A percentile compares a stretch with the other conserved stretches of the same genome.
Conservation (phyloP, 1,284 basidiomycete species). For the Puccinia polysora region DNA sequence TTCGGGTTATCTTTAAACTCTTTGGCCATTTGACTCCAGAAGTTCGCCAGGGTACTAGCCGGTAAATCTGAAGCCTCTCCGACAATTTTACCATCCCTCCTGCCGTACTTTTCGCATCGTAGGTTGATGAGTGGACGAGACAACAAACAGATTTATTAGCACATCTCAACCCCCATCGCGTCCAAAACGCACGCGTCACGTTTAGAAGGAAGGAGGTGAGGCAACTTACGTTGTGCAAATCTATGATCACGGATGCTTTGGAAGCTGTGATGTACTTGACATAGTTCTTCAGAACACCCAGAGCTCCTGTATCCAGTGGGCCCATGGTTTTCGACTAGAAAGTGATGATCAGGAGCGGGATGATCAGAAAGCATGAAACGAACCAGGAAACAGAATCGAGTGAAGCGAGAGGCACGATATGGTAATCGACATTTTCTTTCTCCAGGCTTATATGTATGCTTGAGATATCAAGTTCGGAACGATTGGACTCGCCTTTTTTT, state of each 20-base stretch:
- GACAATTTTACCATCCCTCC: conserved; percentile 15
- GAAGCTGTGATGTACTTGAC: background rate
- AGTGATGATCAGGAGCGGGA: background rate
- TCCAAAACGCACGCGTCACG: background rate
- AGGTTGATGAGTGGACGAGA: background rate
- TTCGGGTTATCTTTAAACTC: background rate
- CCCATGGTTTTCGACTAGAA: conserved; percentile 17
- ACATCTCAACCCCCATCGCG: background rate
- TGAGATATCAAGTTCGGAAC: no score
- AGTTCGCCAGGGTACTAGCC: background rate
- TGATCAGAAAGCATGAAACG: background rate
- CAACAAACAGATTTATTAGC: background rate
- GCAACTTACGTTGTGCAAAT: conserved; percentile 32
- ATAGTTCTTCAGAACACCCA: background rate
- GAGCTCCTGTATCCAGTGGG: background rate
- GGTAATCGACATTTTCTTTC: no score
- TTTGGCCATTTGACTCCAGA: conserved; percentile 10
- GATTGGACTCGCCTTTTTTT: background rate
- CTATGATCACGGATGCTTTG: conserved; percentile 16
- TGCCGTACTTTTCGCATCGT: conserved; percentile 2
- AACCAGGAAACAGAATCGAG: background rate
- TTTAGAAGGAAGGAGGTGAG: no score
- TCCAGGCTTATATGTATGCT: no score
- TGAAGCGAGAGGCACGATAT: no score
- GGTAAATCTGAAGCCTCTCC: conserved; percentile 3